These are phyloP conservation scores for Larix kaempferi DNA, from an alignment of 75 land plant genomes.

Conservation along the genomic window DNA sequence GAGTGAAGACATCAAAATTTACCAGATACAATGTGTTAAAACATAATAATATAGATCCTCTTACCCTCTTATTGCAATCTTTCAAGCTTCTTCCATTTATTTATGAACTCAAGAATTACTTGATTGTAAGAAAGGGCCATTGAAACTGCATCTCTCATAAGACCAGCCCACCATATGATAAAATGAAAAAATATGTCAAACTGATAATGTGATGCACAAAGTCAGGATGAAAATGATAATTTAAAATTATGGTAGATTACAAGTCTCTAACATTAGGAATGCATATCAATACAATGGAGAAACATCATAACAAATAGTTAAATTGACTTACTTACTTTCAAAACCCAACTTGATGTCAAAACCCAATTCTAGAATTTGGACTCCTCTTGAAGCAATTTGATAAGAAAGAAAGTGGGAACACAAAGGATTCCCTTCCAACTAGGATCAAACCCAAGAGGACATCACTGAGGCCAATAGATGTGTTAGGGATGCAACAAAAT, in stretches of 20 bases:
- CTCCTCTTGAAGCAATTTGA: slow-evolving; percentile 46
- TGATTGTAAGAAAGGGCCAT: slow-evolving; percentile 89
- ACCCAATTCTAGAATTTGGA: slow-evolving; percentile 39
- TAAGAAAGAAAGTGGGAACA: slow-evolving; percentile 80
- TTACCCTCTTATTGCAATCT: not conserved
- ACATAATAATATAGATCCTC: not conserved
- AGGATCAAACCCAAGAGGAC: slow-evolving; percentile 53
- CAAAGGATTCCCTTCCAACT: slow-evolving; percentile 79
- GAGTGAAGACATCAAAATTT: not conserved
- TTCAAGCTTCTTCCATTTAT: not conserved
- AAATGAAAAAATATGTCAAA: slow-evolving; percentile 53
- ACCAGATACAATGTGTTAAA: not conserved
- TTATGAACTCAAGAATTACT: slow-evolving; percentile 9
- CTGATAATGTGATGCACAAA: not conserved
- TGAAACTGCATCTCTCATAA: slow-evolving; percentile 93
- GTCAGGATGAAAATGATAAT: not conserved
- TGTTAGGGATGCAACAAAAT: slow-evolving; percentile 41
- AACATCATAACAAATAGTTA: not conserved
- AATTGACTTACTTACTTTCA: slow-evolving; percentile 56
- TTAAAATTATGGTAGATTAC: not conserved
- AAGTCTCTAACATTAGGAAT: not conserved
- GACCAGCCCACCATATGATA: slow-evolving; percentile 93
- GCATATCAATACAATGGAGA: not conserved
- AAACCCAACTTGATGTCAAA: too few relatives aligned
- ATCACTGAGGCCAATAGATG: slow-evolving; percentile 55